Evolutionary conservation across 148 eudicot species (phyloP).

Genomic region (Limonium bicolor): DNA sequence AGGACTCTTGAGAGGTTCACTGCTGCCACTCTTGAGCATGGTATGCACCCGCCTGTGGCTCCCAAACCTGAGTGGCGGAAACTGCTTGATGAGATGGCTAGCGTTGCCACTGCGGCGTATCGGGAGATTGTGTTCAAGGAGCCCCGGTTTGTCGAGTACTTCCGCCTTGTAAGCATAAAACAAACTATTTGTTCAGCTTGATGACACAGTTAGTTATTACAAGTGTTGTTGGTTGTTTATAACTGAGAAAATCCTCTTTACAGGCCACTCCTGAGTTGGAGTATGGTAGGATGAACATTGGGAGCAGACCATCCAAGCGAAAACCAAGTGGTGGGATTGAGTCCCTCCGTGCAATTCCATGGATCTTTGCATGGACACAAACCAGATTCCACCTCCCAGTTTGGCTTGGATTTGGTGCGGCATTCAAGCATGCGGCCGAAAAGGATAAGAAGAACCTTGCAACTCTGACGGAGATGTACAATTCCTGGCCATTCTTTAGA

Average conservation of each 20-base stretch:
- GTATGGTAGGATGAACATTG: conserved; percentile 12
- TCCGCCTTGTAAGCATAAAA: conserved; percentile 9
- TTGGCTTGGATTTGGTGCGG: conserved; percentile 13
- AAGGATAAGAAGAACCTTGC: conserved; percentile 9
- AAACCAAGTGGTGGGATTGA: conserved; percentile 14
- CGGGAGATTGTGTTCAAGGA: conserved; percentile 11
- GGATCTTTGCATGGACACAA: conserved; percentile 15
- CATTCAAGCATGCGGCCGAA: conserved; percentile 6
- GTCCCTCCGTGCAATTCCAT: conserved; percentile 12
- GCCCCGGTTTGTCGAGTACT: conserved; percentile 13
- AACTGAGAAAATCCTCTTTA: neutral
- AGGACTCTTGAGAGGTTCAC: conserved; percentile 12
- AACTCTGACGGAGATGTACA: conserved; percentile 9
- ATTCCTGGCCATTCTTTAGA: conserved; percentile 9
- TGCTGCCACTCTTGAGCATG: conserved; percentile 13
- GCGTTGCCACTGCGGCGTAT: conserved; percentile 8
- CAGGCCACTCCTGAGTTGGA: conserved; percentile 14
- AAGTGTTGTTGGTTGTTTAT: neutral
- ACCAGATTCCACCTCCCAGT: conserved; percentile 12
- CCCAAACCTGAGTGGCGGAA: conserved; percentile 12
- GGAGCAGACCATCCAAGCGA: conserved; percentile 10
- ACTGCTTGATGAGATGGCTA: conserved; percentile 11
- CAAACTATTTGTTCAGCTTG: neutral
- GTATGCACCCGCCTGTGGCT: conserved; percentile 9
- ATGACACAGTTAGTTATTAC: neutral